Evolutionary conservation across 129 eudicot species (phyloP).

Genomic region (Pseudognaphalium luteoalbum): DNA sequence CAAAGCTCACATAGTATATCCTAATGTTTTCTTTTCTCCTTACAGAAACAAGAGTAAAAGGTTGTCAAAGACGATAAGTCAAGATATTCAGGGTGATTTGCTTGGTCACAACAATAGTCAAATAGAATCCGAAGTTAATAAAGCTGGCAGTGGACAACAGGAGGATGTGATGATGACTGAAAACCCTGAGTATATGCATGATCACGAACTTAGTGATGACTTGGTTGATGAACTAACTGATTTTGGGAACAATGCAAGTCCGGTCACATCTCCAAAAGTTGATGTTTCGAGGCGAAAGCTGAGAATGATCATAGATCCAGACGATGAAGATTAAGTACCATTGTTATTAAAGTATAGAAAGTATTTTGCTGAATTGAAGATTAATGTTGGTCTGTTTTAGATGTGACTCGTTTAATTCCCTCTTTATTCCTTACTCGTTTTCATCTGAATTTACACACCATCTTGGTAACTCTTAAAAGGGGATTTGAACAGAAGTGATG

Average conservation of each 20-base stretch:
- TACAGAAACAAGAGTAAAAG: constrained; percentile 36
- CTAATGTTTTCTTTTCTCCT: not conserved
- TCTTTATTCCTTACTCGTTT: no score
- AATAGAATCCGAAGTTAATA: constrained; percentile 26
- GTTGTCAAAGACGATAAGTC: constrained; percentile 25
- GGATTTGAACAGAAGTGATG: no score
- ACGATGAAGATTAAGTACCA: constrained; percentile 42
- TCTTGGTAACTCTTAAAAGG: no score
- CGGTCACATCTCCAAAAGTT: constrained; percentile 27
- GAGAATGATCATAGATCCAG: constrained; percentile 59
- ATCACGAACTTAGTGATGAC: constrained; percentile 36
- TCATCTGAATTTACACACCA: no score
- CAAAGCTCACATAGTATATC: not conserved
- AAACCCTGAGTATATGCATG: constrained; percentile 27
- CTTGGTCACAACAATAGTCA: constrained; percentile 22
- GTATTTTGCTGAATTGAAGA: not conserved
- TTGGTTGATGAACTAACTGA: constrained; percentile 48
- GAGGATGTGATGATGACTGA: constrained; percentile 22
- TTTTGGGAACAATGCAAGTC: constrained; percentile 39
- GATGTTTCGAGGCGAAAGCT: constrained; percentile 54
- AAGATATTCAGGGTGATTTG: constrained; percentile 12
- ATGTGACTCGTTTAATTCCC: no score
- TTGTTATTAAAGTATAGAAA: constrained; percentile 15
- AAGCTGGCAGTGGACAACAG: constrained; percentile 20
- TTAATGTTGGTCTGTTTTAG: not conserved